Evolutionary conservation across 2,329 filamentous ascomycete species (phyloP).

Genomic region (Shiraia bambusicola): DNA sequence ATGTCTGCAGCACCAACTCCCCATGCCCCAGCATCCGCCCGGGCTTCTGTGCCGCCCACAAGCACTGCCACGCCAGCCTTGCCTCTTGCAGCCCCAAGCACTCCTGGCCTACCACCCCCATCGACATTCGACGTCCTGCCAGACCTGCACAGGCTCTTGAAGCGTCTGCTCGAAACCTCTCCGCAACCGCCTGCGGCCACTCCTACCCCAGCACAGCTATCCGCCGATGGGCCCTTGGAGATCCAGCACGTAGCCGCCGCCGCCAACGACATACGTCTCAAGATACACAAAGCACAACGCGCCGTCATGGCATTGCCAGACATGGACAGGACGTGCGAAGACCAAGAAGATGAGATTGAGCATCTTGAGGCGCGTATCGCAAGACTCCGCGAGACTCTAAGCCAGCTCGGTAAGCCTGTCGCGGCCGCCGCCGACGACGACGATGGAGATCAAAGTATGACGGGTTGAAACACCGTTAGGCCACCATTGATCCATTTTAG

Average conservation of each 20-base stretch:
- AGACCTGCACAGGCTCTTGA: constrained; percentile 74
- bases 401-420: constrained; percentile 35
- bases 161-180: constrained; percentile 64
- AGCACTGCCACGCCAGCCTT: constrained; percentile 32
- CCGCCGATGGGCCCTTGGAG: constrained; percentile 50
- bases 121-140: constrained; percentile 85
- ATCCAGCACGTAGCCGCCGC: constrained; percentile 78
- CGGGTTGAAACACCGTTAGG: constrained; percentile 33
- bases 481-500: constrained; percentile 34
- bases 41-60: constrained; percentile 37
- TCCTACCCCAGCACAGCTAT: constrained; percentile 26
- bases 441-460: constrained; percentile 39
- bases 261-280: constrained; percentile 77
- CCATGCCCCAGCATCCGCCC: constrained; percentile 33
- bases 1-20: constrained; percentile 41
- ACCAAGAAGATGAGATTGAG: constrained; percentile 71
- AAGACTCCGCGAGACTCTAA: constrained; percentile 55
- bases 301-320: constrained; percentile 69
- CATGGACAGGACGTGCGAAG: constrained; percentile 64
- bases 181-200: constrained; percentile 34
- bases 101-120: constrained; percentile 69
- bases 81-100: constrained; percentile 20
- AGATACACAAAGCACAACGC: constrained; percentile 74
- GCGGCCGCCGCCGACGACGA: constrained; percentile 19
- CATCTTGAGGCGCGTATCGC: constrained; percentile 65